These are phyloP conservation scores for Skeletonema marinoi DNA, from an alignment of 108 stramenopile species.

Conservation along the genomic window DNA sequence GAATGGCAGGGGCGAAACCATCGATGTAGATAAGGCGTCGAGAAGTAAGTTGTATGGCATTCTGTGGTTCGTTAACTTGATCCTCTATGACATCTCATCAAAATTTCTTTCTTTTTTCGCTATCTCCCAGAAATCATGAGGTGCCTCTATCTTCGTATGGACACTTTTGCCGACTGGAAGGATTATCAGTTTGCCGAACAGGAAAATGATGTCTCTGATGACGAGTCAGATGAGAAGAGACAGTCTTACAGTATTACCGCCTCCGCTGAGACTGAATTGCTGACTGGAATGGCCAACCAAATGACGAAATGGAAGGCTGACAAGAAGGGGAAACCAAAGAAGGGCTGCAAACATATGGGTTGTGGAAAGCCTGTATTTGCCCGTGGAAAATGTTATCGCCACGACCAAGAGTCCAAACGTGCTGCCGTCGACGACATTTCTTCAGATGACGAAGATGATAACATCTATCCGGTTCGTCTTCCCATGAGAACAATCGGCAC, in stretches of 20 bases:
- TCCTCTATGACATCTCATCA: background rate
- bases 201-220: background rate
- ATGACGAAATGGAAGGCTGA: background rate
- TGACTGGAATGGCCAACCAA: background rate
- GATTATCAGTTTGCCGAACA: background rate
- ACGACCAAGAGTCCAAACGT: background rate
- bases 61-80: background rate
- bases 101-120: background rate
- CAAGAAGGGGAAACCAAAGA: background rate
- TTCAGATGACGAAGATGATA: background rate
- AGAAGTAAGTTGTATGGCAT: background rate
- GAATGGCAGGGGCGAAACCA: background rate
- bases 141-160: background rate
- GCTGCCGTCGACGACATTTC: background rate
- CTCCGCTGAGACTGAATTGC: background rate
- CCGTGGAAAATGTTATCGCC: background rate
- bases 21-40: background rate
- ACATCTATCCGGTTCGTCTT: background rate
- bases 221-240: background rate
- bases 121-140: background rate
- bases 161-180: background rate
- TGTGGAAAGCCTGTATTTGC: background rate
- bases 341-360: background rate
- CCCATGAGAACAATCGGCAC: background rate
- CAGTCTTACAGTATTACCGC: background rate